phyloP scores from a whole-genome alignment of 148 eudicot species.

The Mesembryanthemum crystallinum region DNA sequence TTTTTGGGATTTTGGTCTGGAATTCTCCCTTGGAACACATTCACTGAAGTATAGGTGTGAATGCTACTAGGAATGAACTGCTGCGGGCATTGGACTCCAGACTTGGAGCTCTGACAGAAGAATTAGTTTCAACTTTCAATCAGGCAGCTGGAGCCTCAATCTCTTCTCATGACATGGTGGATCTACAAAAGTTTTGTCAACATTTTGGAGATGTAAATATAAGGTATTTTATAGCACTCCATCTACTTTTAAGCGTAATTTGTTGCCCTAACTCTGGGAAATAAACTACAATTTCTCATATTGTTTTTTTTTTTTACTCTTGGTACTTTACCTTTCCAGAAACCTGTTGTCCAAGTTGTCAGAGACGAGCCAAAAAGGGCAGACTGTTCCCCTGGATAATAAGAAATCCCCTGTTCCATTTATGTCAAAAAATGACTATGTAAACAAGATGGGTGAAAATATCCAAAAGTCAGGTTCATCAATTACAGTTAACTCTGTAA shows the following conservation, averaged over 20 bases:
- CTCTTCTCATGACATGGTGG: slow-evolving; percentile 44
- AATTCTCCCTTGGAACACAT: slow-evolving; percentile 9
- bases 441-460: slow-evolving; percentile 31
- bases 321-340: slow-evolving; percentile 37
- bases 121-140: slow-evolving; percentile 61
- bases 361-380: slow-evolving; percentile 39
- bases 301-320: not conserved
- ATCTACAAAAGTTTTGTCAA: slow-evolving; percentile 58
- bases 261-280: not conserved
- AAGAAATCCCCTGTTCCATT: slow-evolving; percentile 23
- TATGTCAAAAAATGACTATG: slow-evolving; percentile 33
- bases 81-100: slow-evolving; percentile 86
- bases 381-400: slow-evolving; percentile 25
- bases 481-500: slow-evolving; percentile 43
- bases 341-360: slow-evolving; percentile 48
- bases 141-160: slow-evolving; percentile 53
- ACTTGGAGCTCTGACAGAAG: slow-evolving; percentile 61
- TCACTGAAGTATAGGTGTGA: slow-evolving; percentile 25
- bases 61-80: slow-evolving; percentile 73
- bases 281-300: not conserved
- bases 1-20: not conserved
- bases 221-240: slow-evolving; percentile 43
- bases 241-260: not conserved
- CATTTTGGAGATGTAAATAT: slow-evolving; percentile 58
- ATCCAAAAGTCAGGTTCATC: slow-evolving; percentile 24